phyloP scores from a whole-genome alignment of 805 yeast genomes.

The Sungouiella blattae region DNA sequence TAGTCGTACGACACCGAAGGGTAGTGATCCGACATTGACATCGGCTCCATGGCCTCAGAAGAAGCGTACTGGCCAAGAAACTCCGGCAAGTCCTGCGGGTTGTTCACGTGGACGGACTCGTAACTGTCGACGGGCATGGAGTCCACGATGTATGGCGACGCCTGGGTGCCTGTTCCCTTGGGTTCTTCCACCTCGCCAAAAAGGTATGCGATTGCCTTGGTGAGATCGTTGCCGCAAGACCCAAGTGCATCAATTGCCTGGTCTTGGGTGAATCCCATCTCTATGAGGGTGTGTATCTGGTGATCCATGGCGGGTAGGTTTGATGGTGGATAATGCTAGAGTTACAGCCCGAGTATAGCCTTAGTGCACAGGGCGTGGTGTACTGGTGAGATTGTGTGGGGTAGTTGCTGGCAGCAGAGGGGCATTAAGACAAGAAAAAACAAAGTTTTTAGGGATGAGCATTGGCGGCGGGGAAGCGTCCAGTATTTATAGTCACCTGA shows the following conservation, averaged over 20 bases:
- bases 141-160: conserved; percentile 6
- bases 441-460: too few relatives aligned
- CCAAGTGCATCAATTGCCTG: conserved; percentile 16
- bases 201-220: conserved; percentile 16
- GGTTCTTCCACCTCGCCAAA: conserved; percentile 16
- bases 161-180: conserved; percentile 10
- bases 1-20: neutral
- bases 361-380: too few relatives aligned
- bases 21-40: neutral
- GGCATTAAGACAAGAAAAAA: too few relatives aligned
- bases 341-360: too few relatives aligned
- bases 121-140: neutral
- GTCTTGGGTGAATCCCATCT: conserved; percentile 16
- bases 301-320: conserved; percentile 6
- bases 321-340: neutral
- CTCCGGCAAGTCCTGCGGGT: conserved; percentile 32
- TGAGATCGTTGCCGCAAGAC: conserved; percentile 13
- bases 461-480: too few relatives aligned
- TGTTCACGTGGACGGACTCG: conserved; percentile 24
- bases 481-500: too few relatives aligned
- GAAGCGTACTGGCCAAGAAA: conserved; percentile 11
- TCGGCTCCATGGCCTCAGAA: neutral
- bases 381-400: too few relatives aligned
- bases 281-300: conserved; percentile 13
- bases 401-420: too few relatives aligned